phyloP scores from a whole-genome alignment of 176 grass and related monocot species.

The Ananas comosus region DNA sequence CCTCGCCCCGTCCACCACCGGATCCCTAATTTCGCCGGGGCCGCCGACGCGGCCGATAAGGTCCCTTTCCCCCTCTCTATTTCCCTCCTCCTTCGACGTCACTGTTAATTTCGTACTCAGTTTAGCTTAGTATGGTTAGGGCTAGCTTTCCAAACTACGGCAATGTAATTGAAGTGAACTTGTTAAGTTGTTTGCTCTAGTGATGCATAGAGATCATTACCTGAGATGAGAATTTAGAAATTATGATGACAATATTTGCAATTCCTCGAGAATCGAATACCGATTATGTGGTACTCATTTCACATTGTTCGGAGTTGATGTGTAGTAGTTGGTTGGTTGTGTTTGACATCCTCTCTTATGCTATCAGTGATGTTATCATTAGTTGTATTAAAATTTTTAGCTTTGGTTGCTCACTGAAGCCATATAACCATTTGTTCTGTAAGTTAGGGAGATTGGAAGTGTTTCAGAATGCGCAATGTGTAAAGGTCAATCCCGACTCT shows the following conservation, averaged over 20 bases:
- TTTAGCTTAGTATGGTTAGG: neutral
- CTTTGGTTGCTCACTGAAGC: neutral
- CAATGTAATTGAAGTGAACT: no score
- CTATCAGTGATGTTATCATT: neutral
- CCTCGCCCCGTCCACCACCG: constrained; percentile 91
- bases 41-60: constrained; percentile 43
- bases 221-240: no score
- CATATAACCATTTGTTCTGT: neutral
- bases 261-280: no score
- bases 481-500: constrained; percentile 85
- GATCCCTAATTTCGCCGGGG: constrained; percentile 84
- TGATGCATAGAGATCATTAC: neutral
- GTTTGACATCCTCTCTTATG: neutral
- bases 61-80: constrained; percentile 8
- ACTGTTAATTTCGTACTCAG: no score
- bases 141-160: neutral
- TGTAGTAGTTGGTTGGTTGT: no score
- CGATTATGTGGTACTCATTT: no score
- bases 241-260: no score
- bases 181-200: neutral
- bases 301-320: no score
- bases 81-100: neutral
- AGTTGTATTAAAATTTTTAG: neutral
- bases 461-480: constrained; percentile 52
- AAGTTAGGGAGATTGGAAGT: constrained; percentile 56